Evolutionary conservation across 148 eudicot genomes (phyloP).

Genomic region (Drosera capensis): DNA sequence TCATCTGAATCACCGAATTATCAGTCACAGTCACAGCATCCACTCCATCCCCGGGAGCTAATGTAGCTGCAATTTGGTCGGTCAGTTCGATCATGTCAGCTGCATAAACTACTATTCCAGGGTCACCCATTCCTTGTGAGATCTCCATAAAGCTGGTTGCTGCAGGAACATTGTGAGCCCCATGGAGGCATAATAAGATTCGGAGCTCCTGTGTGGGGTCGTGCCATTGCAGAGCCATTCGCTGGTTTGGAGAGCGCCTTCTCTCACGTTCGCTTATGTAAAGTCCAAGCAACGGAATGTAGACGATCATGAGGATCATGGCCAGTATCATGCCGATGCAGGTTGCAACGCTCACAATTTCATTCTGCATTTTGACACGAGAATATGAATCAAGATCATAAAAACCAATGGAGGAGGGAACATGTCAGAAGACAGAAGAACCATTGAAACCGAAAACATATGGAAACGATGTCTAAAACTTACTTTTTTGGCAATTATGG

Average conservation of each 20-base stretch:
- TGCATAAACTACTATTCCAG: conserved; percentile 58
- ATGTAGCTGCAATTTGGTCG: conserved; percentile 46
- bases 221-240: conserved; percentile 79
- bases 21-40: conserved; percentile 50
- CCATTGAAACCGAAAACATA: no score
- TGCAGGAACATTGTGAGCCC: conserved; percentile 45
- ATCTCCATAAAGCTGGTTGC: conserved; percentile 62
- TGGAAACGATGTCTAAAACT: no score
- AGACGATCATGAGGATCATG: conserved; percentile 43
- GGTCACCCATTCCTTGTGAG: conserved; percentile 52
- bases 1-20: conserved; percentile 25
- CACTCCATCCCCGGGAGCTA: conserved; percentile 29
- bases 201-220: conserved; percentile 44
- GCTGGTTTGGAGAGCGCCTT: conserved; percentile 46
- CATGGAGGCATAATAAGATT: conserved; percentile 50
- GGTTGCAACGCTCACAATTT: conserved; percentile 32
- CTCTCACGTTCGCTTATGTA: conserved; percentile 60
- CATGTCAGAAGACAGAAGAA: background rate
- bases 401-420: background rate
- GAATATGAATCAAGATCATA: background rate
- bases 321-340: conserved; percentile 54
- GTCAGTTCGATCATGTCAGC: conserved; percentile 80
- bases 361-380: conserved; percentile 23
- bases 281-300: conserved; percentile 53
- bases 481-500: conserved; percentile 51